Percentiles rank a stretch among this genome's conserved stretches.
Evolutionary conservation across 106 monocot species (phyloP).

Genomic region (Acorus gramineus): DNA sequence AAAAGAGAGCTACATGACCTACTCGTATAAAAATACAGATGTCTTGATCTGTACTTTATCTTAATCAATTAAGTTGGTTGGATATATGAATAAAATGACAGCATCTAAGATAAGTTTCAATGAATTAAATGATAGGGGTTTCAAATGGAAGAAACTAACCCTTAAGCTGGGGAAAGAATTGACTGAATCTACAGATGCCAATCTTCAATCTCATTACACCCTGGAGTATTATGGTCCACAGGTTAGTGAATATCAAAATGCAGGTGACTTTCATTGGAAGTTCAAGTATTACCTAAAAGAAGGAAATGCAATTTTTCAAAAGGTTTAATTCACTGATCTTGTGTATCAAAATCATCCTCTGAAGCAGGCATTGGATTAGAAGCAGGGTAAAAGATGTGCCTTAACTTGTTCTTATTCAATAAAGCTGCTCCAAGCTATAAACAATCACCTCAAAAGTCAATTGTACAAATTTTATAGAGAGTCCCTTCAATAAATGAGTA

Average conservation of each 20-base stretch:
- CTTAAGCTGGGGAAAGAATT: conserved; percentile 65
- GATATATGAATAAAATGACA: no score
- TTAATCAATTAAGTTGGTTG: no score
- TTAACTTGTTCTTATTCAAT: conserved; percentile 87
- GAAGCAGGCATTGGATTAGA: conserved; percentile 5
- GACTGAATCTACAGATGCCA: conserved; percentile 74
- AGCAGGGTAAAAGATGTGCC: conserved; percentile 51
- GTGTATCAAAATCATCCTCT: conserved; percentile 4
- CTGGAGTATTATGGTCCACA: conserved; percentile 26
- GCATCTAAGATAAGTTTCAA: not conserved
- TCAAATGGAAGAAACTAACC: conserved; percentile 38
- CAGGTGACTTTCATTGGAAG: not conserved
- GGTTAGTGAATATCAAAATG: conserved; percentile 11
- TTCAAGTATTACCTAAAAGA: conserved; percentile 57
- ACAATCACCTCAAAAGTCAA: not conserved
- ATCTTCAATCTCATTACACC: conserved; percentile 70
- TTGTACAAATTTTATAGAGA: no score
- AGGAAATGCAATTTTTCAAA: conserved; percentile 78
- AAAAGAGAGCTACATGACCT: no score
- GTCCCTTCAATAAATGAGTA: no score
- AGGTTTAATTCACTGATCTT: conserved; percentile 17
- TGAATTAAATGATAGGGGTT: not conserved
- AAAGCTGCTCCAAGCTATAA: conserved; percentile 79
- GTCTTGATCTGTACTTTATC: no score
- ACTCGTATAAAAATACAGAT: no score